Conservation (phyloP, 139 green algal genomes). For the Chlamydomonas sphaeroides region DNA sequence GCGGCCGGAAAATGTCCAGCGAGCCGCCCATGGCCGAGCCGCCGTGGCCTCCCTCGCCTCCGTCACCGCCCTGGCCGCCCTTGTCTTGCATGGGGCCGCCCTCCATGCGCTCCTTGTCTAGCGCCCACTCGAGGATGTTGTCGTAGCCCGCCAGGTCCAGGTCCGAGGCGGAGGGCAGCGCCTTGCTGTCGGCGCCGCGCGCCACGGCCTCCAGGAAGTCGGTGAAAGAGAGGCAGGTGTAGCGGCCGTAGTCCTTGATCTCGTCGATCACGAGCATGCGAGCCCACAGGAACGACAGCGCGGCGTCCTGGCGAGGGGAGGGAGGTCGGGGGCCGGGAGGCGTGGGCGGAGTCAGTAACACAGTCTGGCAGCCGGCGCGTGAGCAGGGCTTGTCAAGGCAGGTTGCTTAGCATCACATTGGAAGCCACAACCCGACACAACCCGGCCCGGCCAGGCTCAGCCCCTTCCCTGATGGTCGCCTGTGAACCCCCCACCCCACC, state of each 20-base stretch:
- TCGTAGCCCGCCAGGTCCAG: constrained; percentile 65
- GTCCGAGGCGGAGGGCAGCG: constrained; percentile 63
- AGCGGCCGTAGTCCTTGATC: constrained; percentile 80
- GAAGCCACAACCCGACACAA: no score
- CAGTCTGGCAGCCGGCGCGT: background rate
- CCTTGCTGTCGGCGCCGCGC: constrained; percentile 75
- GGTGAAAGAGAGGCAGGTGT: constrained; percentile 71
- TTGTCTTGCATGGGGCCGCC: background rate
- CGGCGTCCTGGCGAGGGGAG: constrained; percentile 56
- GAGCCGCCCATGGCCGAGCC: background rate
- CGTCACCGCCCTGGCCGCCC: background rate
- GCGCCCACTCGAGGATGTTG: constrained; percentile 73
- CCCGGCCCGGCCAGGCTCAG: no score
- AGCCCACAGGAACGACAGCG: constrained; percentile 73
- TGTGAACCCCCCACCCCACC: no score
- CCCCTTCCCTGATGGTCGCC: no score
- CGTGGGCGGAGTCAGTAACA: no score
- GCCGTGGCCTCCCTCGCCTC: background rate
- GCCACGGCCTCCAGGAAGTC: constrained; percentile 82
- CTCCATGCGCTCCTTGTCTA: constrained; percentile 71
- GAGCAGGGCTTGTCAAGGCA: background rate
- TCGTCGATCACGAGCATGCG: constrained; percentile 81
- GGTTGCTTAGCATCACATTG: background rate
- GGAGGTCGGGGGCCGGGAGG: background rate
- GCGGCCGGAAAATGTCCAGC: constrained; percentile 55